These are phyloP conservation scores for bread wheat (Triticum aestivum) DNA, from an alignment of 176 grass and related monocot species.

Conservation along the genomic window DNA sequence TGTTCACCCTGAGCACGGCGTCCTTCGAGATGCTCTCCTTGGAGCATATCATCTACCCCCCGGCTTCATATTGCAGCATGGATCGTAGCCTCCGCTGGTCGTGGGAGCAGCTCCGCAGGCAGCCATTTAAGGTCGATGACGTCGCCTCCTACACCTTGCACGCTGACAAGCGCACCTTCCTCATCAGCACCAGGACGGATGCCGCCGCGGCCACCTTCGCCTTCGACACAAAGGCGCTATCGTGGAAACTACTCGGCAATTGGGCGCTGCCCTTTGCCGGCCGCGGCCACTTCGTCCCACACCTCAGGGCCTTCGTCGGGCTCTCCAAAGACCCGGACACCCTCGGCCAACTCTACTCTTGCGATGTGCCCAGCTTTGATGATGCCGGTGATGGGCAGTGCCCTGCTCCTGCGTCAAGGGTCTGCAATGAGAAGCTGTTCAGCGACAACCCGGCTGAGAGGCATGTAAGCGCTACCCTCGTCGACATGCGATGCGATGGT, in stretches of 20 bases:
- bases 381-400: background rate
- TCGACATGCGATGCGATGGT: background rate
- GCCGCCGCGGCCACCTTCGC: background rate
- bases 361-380: background rate
- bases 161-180: background rate
- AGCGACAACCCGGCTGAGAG: background rate
- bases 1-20: background rate
- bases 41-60: no score
- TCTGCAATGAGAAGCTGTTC: background rate
- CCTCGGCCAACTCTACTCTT: background rate
- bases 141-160: conserved; percentile 3
- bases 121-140: no score
- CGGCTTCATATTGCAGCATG: no score
- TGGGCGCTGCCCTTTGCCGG: background rate
- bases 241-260: background rate
- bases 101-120: no score
- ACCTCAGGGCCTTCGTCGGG: conserved; percentile 4
- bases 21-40: no score
- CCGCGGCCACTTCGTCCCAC: background rate
- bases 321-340: background rate
- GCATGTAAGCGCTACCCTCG: background rate
- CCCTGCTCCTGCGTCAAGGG: background rate
- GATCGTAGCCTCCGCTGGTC: no score
- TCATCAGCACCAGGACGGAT: background rate
- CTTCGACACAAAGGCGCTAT: background rate